A percentile compares a stretch with the other conserved stretches of the same genome.
Evolutionary conservation across 2,329 filamentous ascomycete species (phyloP).

Genomic region (Capronia coronata): DNA sequence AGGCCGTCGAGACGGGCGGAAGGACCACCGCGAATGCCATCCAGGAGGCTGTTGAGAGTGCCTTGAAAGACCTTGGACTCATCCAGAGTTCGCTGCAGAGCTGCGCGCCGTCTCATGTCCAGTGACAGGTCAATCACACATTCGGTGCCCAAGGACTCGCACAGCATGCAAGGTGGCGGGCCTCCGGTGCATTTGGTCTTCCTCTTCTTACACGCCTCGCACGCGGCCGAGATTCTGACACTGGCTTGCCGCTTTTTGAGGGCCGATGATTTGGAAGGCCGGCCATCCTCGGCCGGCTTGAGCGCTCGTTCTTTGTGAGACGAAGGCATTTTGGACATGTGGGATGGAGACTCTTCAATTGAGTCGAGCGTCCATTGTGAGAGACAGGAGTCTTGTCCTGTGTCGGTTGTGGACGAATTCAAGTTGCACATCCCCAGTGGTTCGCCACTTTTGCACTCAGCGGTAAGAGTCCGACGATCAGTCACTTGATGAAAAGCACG

Average conservation of each 20-base stretch:
- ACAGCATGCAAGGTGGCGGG: constrained; percentile 24
- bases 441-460: too few relatives aligned
- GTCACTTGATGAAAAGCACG: too few relatives aligned
- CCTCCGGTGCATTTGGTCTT: constrained; percentile 26
- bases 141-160: constrained; percentile 18
- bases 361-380: neutral
- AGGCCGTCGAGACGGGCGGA: constrained; percentile 12
- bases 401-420: neutral
- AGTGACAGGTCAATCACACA: constrained; percentile 25
- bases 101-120: constrained; percentile 23
- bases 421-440: too few relatives aligned
- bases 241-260: constrained; percentile 11
- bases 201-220: constrained; percentile 24
- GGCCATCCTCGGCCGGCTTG: constrained; percentile 17
- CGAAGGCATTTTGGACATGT: constrained; percentile 13
- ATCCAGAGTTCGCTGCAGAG: constrained; percentile 21
- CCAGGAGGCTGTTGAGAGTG: constrained; percentile 15
- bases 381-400: too few relatives aligned
- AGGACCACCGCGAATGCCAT: constrained; percentile 15
- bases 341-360: neutral
- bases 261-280: constrained; percentile 4
- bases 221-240: constrained; percentile 22
- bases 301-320: constrained; percentile 7
- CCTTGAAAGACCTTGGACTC: constrained; percentile 23
- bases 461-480: too few relatives aligned